Base-by-base conservation (phyloP, 306 rosid genomes). In the Macrotyloma uniflorum region DNA sequence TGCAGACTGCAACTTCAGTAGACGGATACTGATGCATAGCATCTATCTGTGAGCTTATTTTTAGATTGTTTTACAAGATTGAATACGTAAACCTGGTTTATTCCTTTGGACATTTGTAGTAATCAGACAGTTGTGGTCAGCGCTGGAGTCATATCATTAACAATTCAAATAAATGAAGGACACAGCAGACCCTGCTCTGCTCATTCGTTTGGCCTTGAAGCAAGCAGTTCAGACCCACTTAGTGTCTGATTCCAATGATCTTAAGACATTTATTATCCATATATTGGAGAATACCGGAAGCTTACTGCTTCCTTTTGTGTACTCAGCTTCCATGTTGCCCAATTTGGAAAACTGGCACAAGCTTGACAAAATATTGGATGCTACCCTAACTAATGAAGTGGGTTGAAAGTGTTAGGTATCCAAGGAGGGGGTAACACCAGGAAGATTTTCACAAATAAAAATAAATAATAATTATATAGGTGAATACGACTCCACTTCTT, bases 161-260 rank as follows among this genome's bases (percentile, higher is more conserved):
- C 38, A 58, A 85, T 78, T 85, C 86, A 88, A 81, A 53, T 51
- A 46, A 47, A 59, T 24, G 79, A 63, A 83, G 85, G 47, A 43
- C 43, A 20, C 14, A 22, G n/a, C 32, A 36, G 8, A 80, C 22
- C 59, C 36, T n/a, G 76, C 72, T 16, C 15, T 38, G 97, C 97
- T 58, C 97, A 92, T 78, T 92, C 97, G 24, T 83, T 87, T 57
- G 93, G 97, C 75, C 96, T 91, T 30, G 97, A 91, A 84, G 96
- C 98, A n/a, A 24, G 94, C 97, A 45, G 84, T 90, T 79, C 98
- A 91, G 69, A 74, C 88, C n/a, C 87, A 55, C 58, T 18, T 93
- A 14, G 89, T 91, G 78, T 86, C 91, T 5, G 57, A 75, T 65
- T 88, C 91, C 12, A 69, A 85, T 76, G 88, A 90, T 49, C 97